Base-by-base conservation (phyloP, 352 stramenopile genomes). In the Pythium chondricola region DNA sequence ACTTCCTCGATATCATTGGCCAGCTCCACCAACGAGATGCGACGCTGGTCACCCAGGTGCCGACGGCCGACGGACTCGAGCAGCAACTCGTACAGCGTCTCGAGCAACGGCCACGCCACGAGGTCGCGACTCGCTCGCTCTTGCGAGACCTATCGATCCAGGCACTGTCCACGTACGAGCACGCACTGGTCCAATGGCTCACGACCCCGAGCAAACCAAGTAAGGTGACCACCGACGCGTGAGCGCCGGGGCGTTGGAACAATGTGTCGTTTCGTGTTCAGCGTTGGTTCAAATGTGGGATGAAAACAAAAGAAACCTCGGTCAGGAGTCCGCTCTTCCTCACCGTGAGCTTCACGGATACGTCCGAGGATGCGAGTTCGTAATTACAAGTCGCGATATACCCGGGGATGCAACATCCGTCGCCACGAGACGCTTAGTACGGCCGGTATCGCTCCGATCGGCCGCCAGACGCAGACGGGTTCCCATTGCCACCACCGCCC, bases 371-470 rank as follows among this genome's bases (percentile, higher is more conserved):
- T n/a, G n/a, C n/a, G n/a, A n/a, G n/a, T n/a, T n/a, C n/a, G n/a
- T n/a, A n/a, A n/a, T n/a, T n/a, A n/a, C n/a, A n/a, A n/a, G n/a
- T n/a, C n/a, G n/a, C n/a, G n/a, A n/a, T n/a, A n/a, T n/a, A n/a
- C n/a, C n/a, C n/a, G n/a, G n/a, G n/a, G n/a, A n/a, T n/a, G n/a
- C n/a, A n/a, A n/a, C n/a, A n/a, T n/a, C n/a, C n/a, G n/a, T n/a
- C n/a, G n/a, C n/a, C 25, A 20, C n/a, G 27, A 6, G 11, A 11
- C 9, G 22, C 29, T 84, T 74, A 92, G 64, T 92, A 92, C 41
- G 81, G 81, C 54, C 81, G 81, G 67, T 92, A 92, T 71, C 81
- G 71, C 21, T 92, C 81, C 60, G 81, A 87, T 48, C 78, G 70
- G 25, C 73, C 73, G 35, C 72, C 70, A n/a, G 43, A 46, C 26